These are phyloP conservation scores for Eucalyptus sp. DNA, from an alignment of 345 rosid species.

Conservation along the genomic window DNA sequence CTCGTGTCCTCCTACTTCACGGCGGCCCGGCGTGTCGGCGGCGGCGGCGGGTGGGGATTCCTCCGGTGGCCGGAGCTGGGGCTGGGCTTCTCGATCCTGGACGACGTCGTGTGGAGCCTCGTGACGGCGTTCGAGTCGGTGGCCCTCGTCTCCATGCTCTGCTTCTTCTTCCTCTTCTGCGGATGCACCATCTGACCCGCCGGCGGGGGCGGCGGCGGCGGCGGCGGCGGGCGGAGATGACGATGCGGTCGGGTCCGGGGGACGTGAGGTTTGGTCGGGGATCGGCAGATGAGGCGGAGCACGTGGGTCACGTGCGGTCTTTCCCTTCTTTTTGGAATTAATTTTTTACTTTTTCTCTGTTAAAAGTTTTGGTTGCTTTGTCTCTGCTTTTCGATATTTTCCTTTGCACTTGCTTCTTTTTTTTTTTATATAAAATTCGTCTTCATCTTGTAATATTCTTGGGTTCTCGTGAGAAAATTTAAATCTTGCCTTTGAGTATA, in stretches of 20 bases:
- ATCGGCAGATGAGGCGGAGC: not conserved
- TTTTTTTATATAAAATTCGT: not conserved
- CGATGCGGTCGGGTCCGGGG: not conserved
- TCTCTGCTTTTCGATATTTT: not conserved
- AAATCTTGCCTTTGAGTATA: not conserved
- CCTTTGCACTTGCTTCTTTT: not conserved
- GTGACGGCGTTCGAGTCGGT: slow-evolving; percentile 75
- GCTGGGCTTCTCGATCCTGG: slow-evolving; percentile 35
- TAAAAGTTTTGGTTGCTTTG: not conserved
- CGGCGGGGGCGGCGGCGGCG: not conserved
- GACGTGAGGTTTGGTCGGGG: not conserved
- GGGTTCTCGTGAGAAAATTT: not conserved
- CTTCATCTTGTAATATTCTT: not conserved
- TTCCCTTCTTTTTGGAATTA: not conserved
- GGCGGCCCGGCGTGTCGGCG: not conserved
- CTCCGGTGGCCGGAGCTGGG: slow-evolving; percentile 23
- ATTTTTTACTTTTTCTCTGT: not conserved
- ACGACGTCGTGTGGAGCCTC: slow-evolving; percentile 61
- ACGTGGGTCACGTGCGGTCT: not conserved
- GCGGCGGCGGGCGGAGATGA: not conserved
- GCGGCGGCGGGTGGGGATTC: not conserved
- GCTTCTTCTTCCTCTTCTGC: slow-evolving; percentile 82
- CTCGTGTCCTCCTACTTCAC: not conserved
- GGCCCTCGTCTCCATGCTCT: slow-evolving; percentile 78
- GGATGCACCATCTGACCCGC: slow-evolving; percentile 59